Evolutionary conservation across 805 yeast genomes (phyloP).

Genomic region (Pichia occidentalis): DNA sequence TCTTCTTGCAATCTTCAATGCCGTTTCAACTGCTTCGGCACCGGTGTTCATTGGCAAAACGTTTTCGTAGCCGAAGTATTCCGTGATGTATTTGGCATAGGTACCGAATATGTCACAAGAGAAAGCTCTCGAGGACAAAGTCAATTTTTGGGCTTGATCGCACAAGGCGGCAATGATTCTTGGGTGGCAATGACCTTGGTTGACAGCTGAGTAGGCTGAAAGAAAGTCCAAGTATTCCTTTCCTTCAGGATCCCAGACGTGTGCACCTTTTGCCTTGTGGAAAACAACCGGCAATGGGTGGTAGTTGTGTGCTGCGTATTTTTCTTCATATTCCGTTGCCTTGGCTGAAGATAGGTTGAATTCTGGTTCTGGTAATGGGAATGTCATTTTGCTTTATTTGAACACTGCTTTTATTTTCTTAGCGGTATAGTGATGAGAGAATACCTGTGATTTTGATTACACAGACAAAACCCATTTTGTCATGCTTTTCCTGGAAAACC

Average conservation of each 20-base stretch:
- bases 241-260: conserved; percentile 98
- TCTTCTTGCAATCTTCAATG: conserved; percentile 87
- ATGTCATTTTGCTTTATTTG: too few relatives aligned
- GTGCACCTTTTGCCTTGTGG: conserved; percentile 79
- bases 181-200: conserved; percentile 98
- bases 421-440: not conserved
- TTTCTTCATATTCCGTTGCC: conserved; percentile 62
- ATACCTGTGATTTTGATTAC: not conserved
- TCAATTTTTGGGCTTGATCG: conserved; percentile 80
- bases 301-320: conserved; percentile 93
- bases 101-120: conserved; percentile 71
- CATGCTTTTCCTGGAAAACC: too few relatives aligned
- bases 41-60: conserved; percentile 98
- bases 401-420: not conserved
- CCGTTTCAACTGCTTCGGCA: conserved; percentile 98
- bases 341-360: conserved; percentile 53
- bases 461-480: too few relatives aligned
- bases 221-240: conserved; percentile 87
- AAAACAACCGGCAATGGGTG: conserved; percentile 96
- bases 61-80: conserved; percentile 84
- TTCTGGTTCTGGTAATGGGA: conserved; percentile 25
- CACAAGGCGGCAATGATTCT: conserved; percentile 76
- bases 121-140: conserved; percentile 88
- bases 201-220: conserved; percentile 94
- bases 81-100: conserved; percentile 82